These are phyloP conservation scores for Arctostaphylos glauca DNA, from an alignment of 148 eudicot species.

Conservation along the genomic window DNA sequence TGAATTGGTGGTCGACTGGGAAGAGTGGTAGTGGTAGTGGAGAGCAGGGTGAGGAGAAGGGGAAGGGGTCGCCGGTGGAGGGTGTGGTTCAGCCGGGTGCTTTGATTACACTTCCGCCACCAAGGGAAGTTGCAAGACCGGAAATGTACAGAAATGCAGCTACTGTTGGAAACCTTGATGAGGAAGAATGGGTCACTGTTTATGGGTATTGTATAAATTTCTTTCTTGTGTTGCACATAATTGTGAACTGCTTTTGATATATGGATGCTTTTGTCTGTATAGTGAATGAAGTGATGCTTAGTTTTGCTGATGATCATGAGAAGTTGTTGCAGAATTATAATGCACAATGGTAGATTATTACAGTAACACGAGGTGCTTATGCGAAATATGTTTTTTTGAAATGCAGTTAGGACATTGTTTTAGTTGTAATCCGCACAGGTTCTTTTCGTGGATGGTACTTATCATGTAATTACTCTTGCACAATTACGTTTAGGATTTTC, in stretches of 20 bases:
- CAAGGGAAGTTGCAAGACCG: slow-evolving; percentile 92
- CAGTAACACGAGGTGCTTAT: not conserved
- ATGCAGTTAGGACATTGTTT: not conserved
- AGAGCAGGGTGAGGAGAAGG: slow-evolving; percentile 69
- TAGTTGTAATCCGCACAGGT: not conserved
- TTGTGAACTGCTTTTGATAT: too few species aligned
- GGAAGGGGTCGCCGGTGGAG: slow-evolving; percentile 86
- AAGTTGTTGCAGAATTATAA: not conserved
- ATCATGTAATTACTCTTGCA: not conserved
- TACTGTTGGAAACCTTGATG: slow-evolving; percentile 61
- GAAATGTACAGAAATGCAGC: slow-evolving; percentile 63
- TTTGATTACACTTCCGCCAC: slow-evolving; percentile 77
- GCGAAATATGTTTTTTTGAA: not conserved
- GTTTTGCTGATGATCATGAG: not conserved
- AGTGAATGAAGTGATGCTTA: too few species aligned
- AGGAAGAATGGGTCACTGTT: slow-evolving; percentile 98
- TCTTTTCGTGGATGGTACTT: not conserved
- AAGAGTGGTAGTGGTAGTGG: slow-evolving; percentile 48
- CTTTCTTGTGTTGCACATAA: too few species aligned
- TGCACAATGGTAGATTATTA: not conserved
- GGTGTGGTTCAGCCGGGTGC: slow-evolving; percentile 86
- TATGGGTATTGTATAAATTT: slow-evolving; percentile 58
- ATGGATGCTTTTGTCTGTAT: too few species aligned
- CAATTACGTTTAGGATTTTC: not conserved
- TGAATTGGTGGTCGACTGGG: slow-evolving; percentile 77